Evolutionary conservation across 257 asterid species (phyloP), one percentile per base, ranked within the genome.

Genomic region (Rauvolfia tetraphylla): DNA sequence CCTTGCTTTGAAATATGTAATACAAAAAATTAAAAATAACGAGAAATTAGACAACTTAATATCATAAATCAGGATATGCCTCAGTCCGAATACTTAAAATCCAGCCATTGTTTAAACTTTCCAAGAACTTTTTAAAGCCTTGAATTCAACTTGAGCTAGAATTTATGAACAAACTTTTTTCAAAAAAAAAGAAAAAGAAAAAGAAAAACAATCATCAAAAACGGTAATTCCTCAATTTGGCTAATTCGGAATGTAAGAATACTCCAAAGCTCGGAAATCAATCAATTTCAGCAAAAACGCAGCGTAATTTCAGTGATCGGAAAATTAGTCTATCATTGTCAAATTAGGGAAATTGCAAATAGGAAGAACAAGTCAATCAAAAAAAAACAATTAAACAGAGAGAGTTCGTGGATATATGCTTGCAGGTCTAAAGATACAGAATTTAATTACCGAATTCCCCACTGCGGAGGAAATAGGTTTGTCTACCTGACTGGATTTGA

Each of bases 251-350:
- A 10, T 13, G 25, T 56, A 39, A 68, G 20, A 49, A 33, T 29
- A 0, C 65, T 9, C 36, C 31, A 29, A 34, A 12, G 15, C 29
- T 9, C 23, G 4, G 36, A 76, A 67, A 25, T 76, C 74, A 22
- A 31, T 1, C 22, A 49, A 49, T 17, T 34, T 33, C 29, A 36
- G 42, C 33, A 51, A 73, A 38, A 38, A n/a, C 11, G 15, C 57
- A 29, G 72, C 48, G 20, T 44, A 44, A 75, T 41, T 66, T 38
- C 58, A 31, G 25, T 29, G 58, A 68, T 76, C 74, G 44, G 68
- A 3, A 7, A 76, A 51, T 63, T 22, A 68, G 41, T 67, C 27
- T 17, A 23, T 46, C 65, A 0, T 1, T 39, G 44, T 31, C 51
- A 38, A 58, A 56, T 54, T 44, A 59, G 78, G 78, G 70, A 68